Conservation (phyloP, 2,329 filamentous ascomycete species). For the Fusarium chaquense region DNA sequence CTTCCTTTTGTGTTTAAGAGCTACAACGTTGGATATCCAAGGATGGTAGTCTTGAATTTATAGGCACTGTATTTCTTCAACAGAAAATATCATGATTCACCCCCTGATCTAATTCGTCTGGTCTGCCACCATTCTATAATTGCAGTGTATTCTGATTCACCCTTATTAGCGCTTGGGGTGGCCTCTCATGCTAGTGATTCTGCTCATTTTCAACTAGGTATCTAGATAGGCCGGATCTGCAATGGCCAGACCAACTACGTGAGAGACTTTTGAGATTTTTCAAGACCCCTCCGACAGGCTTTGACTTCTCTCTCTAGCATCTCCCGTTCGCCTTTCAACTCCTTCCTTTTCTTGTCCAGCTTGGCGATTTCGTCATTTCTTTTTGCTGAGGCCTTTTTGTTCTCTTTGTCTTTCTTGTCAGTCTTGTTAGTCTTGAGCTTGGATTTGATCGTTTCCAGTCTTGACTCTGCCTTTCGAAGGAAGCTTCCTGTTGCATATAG, state of each 20-base stretch:
- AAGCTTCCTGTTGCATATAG: accelerated
- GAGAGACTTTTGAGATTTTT: background rate
- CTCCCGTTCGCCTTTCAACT: background rate
- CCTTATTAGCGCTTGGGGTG: too few species aligned
- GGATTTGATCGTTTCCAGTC: background rate
- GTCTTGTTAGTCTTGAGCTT: background rate
- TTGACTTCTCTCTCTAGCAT: background rate
- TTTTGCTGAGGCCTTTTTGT: background rate
- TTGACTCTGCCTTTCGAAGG: too few species aligned
- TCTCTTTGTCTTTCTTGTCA: background rate
- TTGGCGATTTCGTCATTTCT: too few species aligned
- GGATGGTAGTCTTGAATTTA: too few species aligned
- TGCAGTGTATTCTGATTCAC: background rate
- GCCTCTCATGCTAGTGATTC: background rate
- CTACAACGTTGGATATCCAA: accelerated
- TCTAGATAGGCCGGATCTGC: background rate
- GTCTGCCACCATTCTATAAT: background rate
- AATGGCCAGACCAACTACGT: background rate
- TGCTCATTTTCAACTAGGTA: background rate
- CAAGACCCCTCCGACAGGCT: background rate
- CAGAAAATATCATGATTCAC: background rate
- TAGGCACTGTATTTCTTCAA: background rate
- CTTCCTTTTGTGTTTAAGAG: too few species aligned
- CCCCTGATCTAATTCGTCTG: background rate
- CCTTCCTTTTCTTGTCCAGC: background rate